phyloP scores from a whole-genome alignment of 768 basidiomycete genomes.

The Erythrobasidium yunnanense region DNA sequence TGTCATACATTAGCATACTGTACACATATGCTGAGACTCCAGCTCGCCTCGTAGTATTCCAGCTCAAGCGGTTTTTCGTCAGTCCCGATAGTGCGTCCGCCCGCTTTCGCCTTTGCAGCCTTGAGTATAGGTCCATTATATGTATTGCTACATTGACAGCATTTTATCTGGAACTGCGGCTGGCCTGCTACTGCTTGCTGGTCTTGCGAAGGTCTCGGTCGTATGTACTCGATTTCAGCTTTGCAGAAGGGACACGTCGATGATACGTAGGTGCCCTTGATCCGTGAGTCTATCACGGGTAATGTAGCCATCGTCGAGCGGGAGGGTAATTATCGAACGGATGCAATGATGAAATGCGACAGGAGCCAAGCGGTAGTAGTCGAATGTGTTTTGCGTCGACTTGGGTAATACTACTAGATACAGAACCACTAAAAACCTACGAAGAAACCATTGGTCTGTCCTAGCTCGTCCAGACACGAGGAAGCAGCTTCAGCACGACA shows the following conservation, averaged over 20 bases:
- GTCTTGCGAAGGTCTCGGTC: constrained; percentile 47
- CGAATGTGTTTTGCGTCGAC: too few species aligned
- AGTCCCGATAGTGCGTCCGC: constrained; percentile 46
- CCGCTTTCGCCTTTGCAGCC: constrained; percentile 42
- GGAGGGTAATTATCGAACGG: too few species aligned
- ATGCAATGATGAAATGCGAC: too few species aligned
- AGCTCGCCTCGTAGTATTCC: constrained; percentile 61
- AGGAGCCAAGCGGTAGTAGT: too few species aligned
- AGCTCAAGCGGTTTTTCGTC: constrained; percentile 80
- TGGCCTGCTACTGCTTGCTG: constrained; percentile 43
- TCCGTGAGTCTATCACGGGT: too few species aligned
- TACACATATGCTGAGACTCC: not conserved
- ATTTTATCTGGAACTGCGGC: constrained; percentile 57
- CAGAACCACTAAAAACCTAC: too few species aligned
- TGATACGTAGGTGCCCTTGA: constrained; percentile 4
- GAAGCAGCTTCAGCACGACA: too few species aligned
- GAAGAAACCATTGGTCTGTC: too few species aligned
- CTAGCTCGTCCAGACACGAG: too few species aligned
- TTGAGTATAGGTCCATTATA: constrained; percentile 36
- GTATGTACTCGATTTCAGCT: constrained; percentile 33
- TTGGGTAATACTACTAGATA: too few species aligned
- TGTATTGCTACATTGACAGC: constrained; percentile 56
- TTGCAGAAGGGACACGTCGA: constrained; percentile 33
- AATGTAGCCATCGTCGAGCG: too few species aligned
- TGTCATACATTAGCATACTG: not conserved